Evolutionary conservation across 306 rosid genomes (phyloP).

Genomic region (Erythrophleum fordii): DNA sequence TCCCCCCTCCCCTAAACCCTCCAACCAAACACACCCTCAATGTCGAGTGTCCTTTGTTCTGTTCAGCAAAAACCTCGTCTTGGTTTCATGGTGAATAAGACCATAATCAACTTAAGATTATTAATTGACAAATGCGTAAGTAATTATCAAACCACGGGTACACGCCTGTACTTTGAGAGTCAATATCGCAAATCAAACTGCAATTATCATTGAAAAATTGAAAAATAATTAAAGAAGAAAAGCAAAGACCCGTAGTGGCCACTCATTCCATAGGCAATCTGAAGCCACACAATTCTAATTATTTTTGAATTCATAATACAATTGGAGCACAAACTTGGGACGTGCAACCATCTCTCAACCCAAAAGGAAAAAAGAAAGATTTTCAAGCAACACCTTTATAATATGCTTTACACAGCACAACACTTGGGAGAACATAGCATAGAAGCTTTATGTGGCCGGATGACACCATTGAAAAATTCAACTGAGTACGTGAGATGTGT

Average conservation of each 20-base stretch:
- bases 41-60: not conserved
- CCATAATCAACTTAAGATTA: not conserved
- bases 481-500: too few species aligned
- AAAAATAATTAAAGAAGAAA: not conserved
- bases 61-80: not conserved
- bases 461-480: conserved; percentile 3
- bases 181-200: conserved; percentile 29
- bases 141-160: too few species aligned
- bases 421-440: conserved; percentile 24
- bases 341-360: conserved; percentile 43
- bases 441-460: conserved; percentile 9
- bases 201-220: conserved; percentile 36
- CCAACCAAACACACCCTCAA: too few species aligned
- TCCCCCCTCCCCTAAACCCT: too few species aligned
- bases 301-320: conserved; percentile 62
- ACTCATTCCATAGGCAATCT: conserved; percentile 40
- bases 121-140: not conserved
- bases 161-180: not conserved
- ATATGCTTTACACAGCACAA: conserved; percentile 52
- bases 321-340: conserved; percentile 45
- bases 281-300: conserved; percentile 48
- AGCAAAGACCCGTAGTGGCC: conserved; percentile 37
- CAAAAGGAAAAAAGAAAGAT: conserved; percentile 21
- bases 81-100: not conserved
- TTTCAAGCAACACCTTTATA: conserved; percentile 41